Evolutionary conservation across 129 eudicot genomes (phyloP).

Genomic region (Tagetes patula): DNA sequence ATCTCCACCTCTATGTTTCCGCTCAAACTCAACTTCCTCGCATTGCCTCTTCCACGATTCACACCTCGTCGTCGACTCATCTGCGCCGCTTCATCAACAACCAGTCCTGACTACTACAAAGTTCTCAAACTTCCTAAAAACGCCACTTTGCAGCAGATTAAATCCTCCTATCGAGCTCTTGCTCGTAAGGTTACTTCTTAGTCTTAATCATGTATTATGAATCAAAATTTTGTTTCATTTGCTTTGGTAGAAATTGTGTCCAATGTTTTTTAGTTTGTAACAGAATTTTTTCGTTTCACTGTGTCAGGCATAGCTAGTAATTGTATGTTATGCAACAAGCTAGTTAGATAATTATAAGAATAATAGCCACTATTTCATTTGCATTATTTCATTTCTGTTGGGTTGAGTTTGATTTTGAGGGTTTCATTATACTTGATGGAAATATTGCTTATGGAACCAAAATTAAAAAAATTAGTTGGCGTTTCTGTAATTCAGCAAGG

Average conservation of each 20-base stretch:
- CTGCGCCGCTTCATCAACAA: constrained; percentile 38
- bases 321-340: background rate
- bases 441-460: constrained; percentile 1
- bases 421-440: background rate
- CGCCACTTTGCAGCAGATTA: constrained; percentile 71
- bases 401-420: background rate
- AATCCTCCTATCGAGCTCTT: constrained; percentile 76
- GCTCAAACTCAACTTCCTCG: too few relatives aligned
- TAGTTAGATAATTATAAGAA: background rate
- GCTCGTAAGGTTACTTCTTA: constrained; percentile 70
- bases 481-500: background rate
- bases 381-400: background rate
- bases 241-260: background rate
- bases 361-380: background rate
- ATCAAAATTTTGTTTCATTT: background rate
- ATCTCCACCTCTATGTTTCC: too few relatives aligned
- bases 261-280: background rate
- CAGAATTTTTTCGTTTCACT: background rate
- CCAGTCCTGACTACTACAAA: constrained; percentile 53
- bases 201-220: background rate
- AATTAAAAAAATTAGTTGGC: constrained; percentile 7
- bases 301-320: background rate
- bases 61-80: constrained; percentile 28
- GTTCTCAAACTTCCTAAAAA: constrained; percentile 58
- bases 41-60: background rate